Conservation (phyloP, 2,329 filamentous ascomycete species). For the Fusarium ramigenum region DNA sequence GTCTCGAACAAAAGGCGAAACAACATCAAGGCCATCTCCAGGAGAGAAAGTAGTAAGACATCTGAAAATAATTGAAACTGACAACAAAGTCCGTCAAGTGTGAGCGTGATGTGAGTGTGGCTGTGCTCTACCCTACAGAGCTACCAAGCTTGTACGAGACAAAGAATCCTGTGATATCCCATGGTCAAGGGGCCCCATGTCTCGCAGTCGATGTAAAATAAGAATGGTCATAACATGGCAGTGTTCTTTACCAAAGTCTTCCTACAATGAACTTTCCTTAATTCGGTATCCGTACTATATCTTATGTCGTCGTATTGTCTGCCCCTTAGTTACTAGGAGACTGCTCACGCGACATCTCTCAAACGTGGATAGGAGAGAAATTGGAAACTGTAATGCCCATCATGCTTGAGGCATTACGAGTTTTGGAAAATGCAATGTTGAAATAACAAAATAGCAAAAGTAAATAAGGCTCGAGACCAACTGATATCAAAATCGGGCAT, state of each 20-base stretch:
- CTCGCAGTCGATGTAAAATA: neutral
- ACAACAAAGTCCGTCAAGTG: neutral
- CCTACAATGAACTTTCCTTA: neutral
- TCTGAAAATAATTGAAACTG: neutral
- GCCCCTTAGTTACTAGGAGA: neutral
- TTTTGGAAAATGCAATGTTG: neutral
- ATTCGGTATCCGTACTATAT: neutral
- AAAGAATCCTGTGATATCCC: slow-evolving; percentile 1
- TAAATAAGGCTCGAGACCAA: too few relatives aligned
- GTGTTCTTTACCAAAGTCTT: neutral
- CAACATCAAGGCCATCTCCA: neutral
- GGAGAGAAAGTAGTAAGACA: neutral
- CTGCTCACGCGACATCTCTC: slow-evolving; percentile 6
- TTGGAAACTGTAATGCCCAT: neutral
- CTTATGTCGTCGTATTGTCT: neutral
- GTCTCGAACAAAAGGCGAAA: neutral
- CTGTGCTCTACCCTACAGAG: slow-evolving; percentile 19
- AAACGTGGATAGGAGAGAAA: neutral
- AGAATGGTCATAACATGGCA: neutral
- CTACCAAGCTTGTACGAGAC: neutral
- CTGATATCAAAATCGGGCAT: neutral
- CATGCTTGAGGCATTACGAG: neutral
- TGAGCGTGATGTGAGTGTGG: neutral
- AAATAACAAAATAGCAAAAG: neutral
- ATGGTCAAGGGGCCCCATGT: neutral